Conservation (phyloP, 2,329 filamentous ascomycete genomes). For the Fusarium oxysporum region DNA sequence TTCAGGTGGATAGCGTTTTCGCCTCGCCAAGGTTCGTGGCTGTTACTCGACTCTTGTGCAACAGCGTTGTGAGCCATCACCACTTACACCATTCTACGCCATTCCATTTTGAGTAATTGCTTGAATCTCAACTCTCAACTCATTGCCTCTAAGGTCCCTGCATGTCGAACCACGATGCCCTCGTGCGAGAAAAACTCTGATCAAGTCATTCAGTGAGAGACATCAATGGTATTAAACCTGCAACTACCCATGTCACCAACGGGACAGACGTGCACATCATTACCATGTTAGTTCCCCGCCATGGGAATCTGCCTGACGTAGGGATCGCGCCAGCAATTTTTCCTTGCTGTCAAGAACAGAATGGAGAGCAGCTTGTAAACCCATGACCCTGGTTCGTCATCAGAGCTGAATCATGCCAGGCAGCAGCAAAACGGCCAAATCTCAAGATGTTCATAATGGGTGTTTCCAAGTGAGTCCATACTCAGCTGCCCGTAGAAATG, state of each 20-base stretch:
- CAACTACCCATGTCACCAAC: not conserved
- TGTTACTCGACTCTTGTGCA: too few relatives aligned
- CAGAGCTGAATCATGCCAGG: slow-evolving; percentile 16
- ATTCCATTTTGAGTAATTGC: not conserved
- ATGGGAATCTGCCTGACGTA: not conserved
- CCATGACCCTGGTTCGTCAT: not conserved
- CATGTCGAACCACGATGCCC: slow-evolving; percentile 1
- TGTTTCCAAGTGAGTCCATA: not conserved
- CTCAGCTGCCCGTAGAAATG: too few relatives aligned
- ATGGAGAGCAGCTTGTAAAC: not conserved
- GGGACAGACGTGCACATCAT: slow-evolving; percentile 11
- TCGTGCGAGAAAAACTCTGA: not conserved
- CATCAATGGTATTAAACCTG: not conserved
- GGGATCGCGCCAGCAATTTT: not conserved
- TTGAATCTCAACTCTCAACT: not conserved
- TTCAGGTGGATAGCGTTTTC: too few relatives aligned
- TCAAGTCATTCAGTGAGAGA: not conserved
- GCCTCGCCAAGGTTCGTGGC: too few relatives aligned
- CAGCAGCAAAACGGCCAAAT: slow-evolving; percentile 29
- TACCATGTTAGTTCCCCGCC: slow-evolving; percentile 5
- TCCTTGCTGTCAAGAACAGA: not conserved
- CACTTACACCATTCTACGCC: not conserved
- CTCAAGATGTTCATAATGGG: not conserved
- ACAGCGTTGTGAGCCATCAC: not conserved
- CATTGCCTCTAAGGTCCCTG: not conserved